Evolutionary conservation across 257 asterid species (phyloP), one percentile per base, ranked within the genome.

Genomic region (Forsythia viridissima): DNA sequence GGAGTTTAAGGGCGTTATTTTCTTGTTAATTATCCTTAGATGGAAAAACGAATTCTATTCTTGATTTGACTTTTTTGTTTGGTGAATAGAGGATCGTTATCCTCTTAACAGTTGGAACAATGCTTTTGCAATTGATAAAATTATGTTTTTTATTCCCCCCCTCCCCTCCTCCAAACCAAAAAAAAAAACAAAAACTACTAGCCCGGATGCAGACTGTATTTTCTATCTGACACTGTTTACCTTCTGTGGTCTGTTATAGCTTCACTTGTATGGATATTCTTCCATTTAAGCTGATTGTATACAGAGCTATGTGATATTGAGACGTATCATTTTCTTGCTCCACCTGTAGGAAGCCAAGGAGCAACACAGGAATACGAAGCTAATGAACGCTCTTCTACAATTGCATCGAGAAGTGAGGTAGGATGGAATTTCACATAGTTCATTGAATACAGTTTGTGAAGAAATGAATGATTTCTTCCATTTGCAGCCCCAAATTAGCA

Each of bases 321-420:
- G 51, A 51, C 44, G 34, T 30, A 30, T 30, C 34, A 39, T 78
- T 79, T 78, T 77, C 74, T 72, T 82, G 70, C 36, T 85, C 20
- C 44, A 46, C 76, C 68, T 79, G 4, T 84, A 96, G 99, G 97
- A 90, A 79, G 80, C 95, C 68, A 92, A 93, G 83, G 96, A 92
- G 94, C 97, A 92, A 89, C 99, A 96, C 84, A 85, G 93, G 90
- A 96, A 96, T 86, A 90, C 97, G 75, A 93, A 96, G 83, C 89
- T 96, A 80, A 72, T 96, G 87, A 90, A 84, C 82, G 85, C 92
- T 36, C 97, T 96, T 82, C 81, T 96, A 61, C 99, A 89, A 77
- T 81, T 92, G 91, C 97, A 92, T 86, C 88, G 90, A 82, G 97
- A 92, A 90, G 86, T 90, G 89, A 92, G 99, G 99, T 96, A 91